phyloP scores from a whole-genome alignment of 352 stramenopile genomes.

The Globisporangium nodosum region DNA sequence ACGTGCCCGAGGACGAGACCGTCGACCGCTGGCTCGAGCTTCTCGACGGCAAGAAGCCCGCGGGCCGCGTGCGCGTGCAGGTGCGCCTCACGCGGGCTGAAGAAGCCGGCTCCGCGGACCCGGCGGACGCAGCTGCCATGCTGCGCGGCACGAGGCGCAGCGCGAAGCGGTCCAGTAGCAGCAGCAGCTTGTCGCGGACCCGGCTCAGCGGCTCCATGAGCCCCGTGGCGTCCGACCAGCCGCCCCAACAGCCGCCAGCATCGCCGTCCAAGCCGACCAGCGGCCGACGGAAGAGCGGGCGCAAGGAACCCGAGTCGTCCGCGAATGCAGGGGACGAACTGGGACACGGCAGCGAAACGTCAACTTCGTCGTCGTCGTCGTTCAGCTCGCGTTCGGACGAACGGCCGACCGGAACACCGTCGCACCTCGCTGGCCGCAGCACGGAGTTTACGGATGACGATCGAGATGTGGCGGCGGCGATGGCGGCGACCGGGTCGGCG shows the following conservation, averaged over 20 bases:
- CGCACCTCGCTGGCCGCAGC: not conserved
- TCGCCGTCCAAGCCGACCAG: not conserved
- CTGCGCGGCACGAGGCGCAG: not conserved
- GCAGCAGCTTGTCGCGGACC: slow-evolving; percentile 12
- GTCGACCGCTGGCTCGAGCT: slow-evolving; percentile 62
- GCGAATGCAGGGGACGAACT: slow-evolving; percentile 10
- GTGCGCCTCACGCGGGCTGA: slow-evolving; percentile 45
- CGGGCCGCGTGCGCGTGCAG: slow-evolving; percentile 60
- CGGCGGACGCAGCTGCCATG: slow-evolving; percentile 7
- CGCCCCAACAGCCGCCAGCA: not conserved
- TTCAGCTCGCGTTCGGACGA: not conserved
- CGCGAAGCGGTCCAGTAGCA: slow-evolving; percentile 4
- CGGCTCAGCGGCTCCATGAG: slow-evolving; percentile 12
- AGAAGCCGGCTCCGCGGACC: slow-evolving; percentile 7
- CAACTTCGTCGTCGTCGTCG: slow-evolving; percentile 12
- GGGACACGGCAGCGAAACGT: slow-evolving; percentile 30
- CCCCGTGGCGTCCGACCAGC: slow-evolving; percentile 2
- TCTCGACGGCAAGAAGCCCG: slow-evolving; percentile 42
- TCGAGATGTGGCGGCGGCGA: slow-evolving; percentile 16
- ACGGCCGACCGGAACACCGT: slow-evolving; percentile 1
- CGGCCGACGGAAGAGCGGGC: not conserved
- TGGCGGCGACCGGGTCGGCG: slow-evolving; percentile 5
- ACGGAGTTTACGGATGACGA: slow-evolving; percentile 4
- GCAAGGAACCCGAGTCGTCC: not conserved
- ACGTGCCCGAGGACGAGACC: slow-evolving; percentile 37